phyloP scores from a whole-genome alignment of 345 rosid species.

The Odontarrhena argentea region DNA sequence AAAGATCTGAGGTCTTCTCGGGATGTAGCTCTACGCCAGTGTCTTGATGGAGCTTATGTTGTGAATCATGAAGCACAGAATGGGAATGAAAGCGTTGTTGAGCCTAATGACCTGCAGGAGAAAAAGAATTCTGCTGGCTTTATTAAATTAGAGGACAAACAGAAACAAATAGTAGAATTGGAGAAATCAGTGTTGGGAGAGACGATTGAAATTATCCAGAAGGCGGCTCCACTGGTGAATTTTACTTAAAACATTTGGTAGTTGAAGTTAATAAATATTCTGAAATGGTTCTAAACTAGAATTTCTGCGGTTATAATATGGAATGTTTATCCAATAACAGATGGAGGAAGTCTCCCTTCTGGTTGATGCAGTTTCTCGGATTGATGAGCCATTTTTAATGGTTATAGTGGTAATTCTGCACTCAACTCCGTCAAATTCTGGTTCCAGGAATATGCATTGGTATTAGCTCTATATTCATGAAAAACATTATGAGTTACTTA shows the following conservation, averaged over 20 bases:
- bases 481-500: conserved; percentile 42
- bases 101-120: conserved; percentile 36
- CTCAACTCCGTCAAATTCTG: conserved; percentile 97
- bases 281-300: conserved; percentile 34
- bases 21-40: conserved; percentile 51
- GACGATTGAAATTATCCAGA: conserved; percentile 65
- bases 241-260: conserved; percentile 55
- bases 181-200: conserved; percentile 70
- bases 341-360: conserved; percentile 97
- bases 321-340: conserved; percentile 48
- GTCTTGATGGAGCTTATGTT: conserved; percentile 44
- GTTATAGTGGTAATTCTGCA: conserved; percentile 99
- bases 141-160: conserved; percentile 64
- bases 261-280: conserved; percentile 43
- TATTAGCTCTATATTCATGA: conserved; percentile 87
- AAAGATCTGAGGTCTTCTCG: conserved; percentile 61
- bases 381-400: conserved; percentile 95
- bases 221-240: conserved; percentile 95
- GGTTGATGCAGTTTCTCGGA: conserved; percentile 78
- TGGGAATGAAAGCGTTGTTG: conserved; percentile 37
- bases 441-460: conserved; percentile 92
- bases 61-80: conserved; percentile 36
- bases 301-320: conserved; percentile 27
- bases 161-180: conserved; percentile 60
- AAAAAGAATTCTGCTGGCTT: conserved; percentile 56